Base-by-base conservation (phyloP, 1,284 basidiomycete genomes). In the Papiliotrema laurentii region DNA sequence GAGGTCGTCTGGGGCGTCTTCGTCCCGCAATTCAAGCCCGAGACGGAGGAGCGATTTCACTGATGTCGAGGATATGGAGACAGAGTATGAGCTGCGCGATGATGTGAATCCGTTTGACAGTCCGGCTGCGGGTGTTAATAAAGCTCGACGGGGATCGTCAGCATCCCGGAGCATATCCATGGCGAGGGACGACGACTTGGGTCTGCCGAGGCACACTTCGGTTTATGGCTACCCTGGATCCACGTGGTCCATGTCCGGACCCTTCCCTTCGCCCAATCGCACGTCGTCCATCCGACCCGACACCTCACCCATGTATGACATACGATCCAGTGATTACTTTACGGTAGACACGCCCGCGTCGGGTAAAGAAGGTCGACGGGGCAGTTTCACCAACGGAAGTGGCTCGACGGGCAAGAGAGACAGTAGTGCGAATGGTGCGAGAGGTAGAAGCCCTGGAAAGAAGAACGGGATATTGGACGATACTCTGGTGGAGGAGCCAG, bases 291-390 rank as follows among this genome's bases (percentile, higher is more conserved):
- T 53, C 34, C 35, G 58, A 31, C 56, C 52, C 3, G 58, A 60
- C 33, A 39, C 51, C 13, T 63, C 61, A 31, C 63, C 63, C n/a
- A 59, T 66, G 61, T 63, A 64, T 31, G 63, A 66, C 46, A 66
- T 66, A n/a, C 48, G 59, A 16, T 47, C 56, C 19, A 52, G 49
- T 41, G 63, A 66, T 41, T 66, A 66, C 35, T 61, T 65, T 31
- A n/a, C n/a, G n/a, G n/a, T n/a, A n/a, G n/a, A n/a, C n/a, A n/a
- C n/a, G n/a, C n/a, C n/a, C n/a, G n/a, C n/a, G n/a, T n/a, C n/a
- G n/a, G n/a, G n/a, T n/a, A n/a, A n/a, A n/a, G n/a, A n/a, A n/a
- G n/a, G n/a, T n/a, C n/a, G n/a, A n/a, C n/a, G n/a, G n/a, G n/a
- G n/a, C n/a, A n/a, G n/a, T n/a, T n/a, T n/a, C n/a, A n/a, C n/a